Conservation (phyloP, 2,329 filamentous ascomycete species). For the Corniculantispora saksenae region DNA sequence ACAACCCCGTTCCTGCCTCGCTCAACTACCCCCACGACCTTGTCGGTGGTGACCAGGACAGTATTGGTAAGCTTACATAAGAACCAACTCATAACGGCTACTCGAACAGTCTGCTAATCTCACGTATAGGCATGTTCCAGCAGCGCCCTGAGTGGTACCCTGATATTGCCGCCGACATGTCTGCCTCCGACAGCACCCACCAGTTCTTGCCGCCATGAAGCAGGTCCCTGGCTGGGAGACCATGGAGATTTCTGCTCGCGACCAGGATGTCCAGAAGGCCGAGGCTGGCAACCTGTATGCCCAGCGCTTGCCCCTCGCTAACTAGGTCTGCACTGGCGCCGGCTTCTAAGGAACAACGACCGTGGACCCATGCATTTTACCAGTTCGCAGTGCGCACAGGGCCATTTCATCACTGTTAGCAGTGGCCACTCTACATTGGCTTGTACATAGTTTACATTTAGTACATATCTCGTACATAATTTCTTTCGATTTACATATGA, state of each 20-base stretch:
- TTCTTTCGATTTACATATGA: too few species aligned
- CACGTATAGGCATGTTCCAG: constrained; percentile 14
- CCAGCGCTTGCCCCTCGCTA: constrained; percentile 3
- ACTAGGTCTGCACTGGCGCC: background rate
- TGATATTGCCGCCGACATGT: constrained; percentile 9
- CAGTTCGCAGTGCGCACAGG: too few species aligned
- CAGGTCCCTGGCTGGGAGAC: constrained; percentile 1
- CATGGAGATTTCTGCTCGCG: constrained; percentile 1
- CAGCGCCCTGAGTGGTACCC: constrained; percentile 8
- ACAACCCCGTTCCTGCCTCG: constrained; percentile 3
- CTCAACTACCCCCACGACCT: background rate
- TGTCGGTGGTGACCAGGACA: constrained; percentile 9
- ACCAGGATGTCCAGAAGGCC: constrained; percentile 7
- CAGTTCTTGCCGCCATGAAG: background rate
- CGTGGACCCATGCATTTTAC: too few species aligned
- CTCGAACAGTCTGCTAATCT: background rate
- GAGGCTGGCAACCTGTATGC: constrained; percentile 11
- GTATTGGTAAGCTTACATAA: background rate
- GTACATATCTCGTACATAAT: too few species aligned
- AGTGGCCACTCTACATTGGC: too few species aligned
- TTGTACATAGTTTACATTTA: too few species aligned
- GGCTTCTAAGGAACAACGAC: constrained; percentile 5
- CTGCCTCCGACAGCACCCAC: background rate
- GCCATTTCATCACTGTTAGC: too few species aligned
- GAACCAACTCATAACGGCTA: background rate